Conservation (phyloP, 176 grass and related monocot species). For the Themeda triandra region DNA sequence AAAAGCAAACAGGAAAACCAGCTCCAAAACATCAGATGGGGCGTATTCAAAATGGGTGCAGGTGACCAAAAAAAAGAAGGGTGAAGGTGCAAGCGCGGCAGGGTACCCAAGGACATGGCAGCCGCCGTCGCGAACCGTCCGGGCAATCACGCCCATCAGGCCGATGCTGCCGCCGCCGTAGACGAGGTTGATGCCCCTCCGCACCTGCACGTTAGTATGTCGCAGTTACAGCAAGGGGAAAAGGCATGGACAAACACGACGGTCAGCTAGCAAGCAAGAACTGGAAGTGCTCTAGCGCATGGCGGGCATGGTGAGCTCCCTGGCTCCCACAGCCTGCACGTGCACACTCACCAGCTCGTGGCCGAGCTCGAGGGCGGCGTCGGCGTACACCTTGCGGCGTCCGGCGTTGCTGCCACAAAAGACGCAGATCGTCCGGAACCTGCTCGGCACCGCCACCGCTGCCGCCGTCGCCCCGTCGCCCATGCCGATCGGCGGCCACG, state of each 20-base stretch:
- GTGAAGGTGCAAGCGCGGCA: not conserved
- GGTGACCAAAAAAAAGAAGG: not conserved
- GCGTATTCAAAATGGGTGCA: not conserved
- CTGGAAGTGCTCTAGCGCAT: not conserved
- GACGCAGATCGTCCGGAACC: slow-evolving; percentile 76
- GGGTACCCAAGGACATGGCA: slow-evolving; percentile 73
- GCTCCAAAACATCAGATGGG: not conserved
- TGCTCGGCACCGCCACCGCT: slow-evolving; percentile 28
- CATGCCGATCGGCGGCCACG: slow-evolving; percentile 12
- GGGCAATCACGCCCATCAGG: slow-evolving; percentile 84
- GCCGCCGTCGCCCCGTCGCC: slow-evolving; percentile 21
- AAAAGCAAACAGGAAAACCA: not conserved
- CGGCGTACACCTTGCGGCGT: slow-evolving; percentile 65
- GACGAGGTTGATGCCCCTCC: slow-evolving; percentile 57
- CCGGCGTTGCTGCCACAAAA: slow-evolving; percentile 93
- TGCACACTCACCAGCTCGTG: slow-evolving; percentile 58
- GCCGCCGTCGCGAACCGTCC: slow-evolving; percentile 61
- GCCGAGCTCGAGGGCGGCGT: slow-evolving; percentile 81
- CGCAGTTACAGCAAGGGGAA: not conserved
- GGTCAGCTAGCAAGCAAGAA: not conserved
- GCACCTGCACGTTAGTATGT: slow-evolving; percentile 54
- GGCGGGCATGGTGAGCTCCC: not conserved
- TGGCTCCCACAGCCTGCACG: not conserved
- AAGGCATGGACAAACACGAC: not conserved
- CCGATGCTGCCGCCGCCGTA: slow-evolving; percentile 92